phyloP scores from a whole-genome alignment of 805 yeast genomes.

The Debaryomyces maramus region DNA sequence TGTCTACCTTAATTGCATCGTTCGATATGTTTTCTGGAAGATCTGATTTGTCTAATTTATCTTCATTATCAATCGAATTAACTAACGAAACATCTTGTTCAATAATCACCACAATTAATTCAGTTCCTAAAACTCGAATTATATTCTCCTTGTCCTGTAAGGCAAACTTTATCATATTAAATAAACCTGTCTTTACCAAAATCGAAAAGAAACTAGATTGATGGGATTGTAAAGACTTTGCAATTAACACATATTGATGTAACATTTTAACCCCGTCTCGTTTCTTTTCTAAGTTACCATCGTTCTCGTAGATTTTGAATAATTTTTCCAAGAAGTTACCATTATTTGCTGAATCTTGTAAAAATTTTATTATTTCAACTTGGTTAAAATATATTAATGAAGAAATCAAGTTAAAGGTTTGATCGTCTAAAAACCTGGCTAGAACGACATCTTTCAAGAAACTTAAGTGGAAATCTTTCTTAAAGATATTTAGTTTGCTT shows the following conservation, averaged over 20 bases:
- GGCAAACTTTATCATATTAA: conserved; percentile 71
- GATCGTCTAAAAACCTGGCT: conserved; percentile 80
- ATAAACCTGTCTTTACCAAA: conserved; percentile 67
- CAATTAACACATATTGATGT: conserved; percentile 76
- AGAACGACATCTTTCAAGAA: conserved; percentile 85
- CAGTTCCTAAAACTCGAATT: conserved; percentile 72
- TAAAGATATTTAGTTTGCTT: conserved; percentile 50
- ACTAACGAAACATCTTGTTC: conserved; percentile 79
- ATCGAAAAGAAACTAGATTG: conserved; percentile 67
- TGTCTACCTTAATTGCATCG: conserved; percentile 3
- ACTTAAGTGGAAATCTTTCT: conserved; percentile 73
- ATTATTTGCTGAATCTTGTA: conserved; percentile 47
- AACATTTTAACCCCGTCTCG: conserved; percentile 76
- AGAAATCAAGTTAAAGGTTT: conserved; percentile 63
- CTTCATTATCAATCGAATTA: conserved; percentile 33
- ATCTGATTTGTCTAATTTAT: conserved; percentile 29
- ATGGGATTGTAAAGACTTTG: conserved; percentile 60
- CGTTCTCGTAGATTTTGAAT: conserved; percentile 53
- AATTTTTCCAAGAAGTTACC: conserved; percentile 53
- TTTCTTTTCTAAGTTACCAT: conserved; percentile 27
- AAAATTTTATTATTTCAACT: conserved; percentile 58
- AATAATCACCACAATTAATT: conserved; percentile 72
- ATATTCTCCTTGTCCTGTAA: conserved; percentile 49
- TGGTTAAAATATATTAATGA: conserved; percentile 70
- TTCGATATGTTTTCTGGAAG: conserved; percentile 16